Evolutionary conservation across 225 moss, liverwort and hornwort genomes (phyloP), one percentile per base, ranked within the genome.

Genomic region (Marchantia polymorpha): DNA sequence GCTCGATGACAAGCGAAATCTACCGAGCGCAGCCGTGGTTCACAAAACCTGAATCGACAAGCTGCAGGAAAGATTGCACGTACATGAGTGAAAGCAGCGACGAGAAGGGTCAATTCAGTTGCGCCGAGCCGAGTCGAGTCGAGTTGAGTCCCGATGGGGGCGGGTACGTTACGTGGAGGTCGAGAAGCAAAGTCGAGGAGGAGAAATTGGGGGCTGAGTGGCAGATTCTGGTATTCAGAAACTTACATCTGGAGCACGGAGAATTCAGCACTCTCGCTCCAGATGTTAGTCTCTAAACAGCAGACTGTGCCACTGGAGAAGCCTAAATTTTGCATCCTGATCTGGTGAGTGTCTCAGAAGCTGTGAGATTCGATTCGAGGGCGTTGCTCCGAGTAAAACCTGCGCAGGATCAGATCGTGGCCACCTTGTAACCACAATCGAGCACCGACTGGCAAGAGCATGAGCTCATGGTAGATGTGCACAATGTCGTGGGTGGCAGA

Each of bases 221-320:
- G 23, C 64, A 20, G 17, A 17, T 64, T n/a, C 64, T 64, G 64
- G 64, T 64, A 64, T 20, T 64, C 64, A 64, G 64, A 64, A 64
- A 64, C 64, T 64, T 64, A 64, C 64, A 64, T 64, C 64, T 64
- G 64, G 64, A 19, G 64, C 64, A 64, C 22, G 64, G 10, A 23
- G 15, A 19, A 23, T 20, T 19, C n/a, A 20, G n/a, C n/a, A 64
- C 17, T 19, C 64, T 23, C 15, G 64, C 64, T 64, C 64, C 64
- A 64, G 64, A 64, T 64, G 64, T 64, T 64, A 64, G 64, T 64
- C 64, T 64, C 64, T 64, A 64, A 64, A 64, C 23, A 64, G 19
- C 64, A 64, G 64, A 64, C 1, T 64, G 9, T 64, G 64, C 23
- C 2, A 64, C 64, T 64, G 39, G 39, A 39, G 39, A 39, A 39